Percentiles rank a stretch among this genome's conserved stretches.
phyloP scores from a whole-genome alignment of 495 filamentous ascomycete species.

The Filosporella fistucella region DNA sequence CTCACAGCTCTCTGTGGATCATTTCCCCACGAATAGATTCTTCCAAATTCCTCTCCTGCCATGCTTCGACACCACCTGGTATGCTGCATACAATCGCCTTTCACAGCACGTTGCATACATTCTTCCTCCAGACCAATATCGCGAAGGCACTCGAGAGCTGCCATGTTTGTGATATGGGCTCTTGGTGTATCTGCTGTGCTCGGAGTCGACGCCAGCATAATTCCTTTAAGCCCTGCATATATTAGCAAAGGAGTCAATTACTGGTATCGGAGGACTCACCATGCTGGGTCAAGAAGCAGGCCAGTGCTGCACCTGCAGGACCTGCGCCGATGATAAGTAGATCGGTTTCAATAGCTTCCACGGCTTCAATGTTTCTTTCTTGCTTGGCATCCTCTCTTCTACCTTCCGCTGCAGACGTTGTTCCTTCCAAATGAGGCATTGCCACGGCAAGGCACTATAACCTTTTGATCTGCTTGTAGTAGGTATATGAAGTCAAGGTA shows the following conservation, averaged over 20 bases:
- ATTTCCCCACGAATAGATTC: conserved; percentile 48
- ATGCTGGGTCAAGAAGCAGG: conserved; percentile 46
- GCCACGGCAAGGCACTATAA: too few relatives aligned
- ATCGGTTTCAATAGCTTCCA: too few relatives aligned
- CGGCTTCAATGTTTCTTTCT: not conserved
- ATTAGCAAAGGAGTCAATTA: not conserved
- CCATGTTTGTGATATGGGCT: conserved; percentile 52
- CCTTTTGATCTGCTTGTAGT: too few relatives aligned
- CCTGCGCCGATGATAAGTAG: conserved; percentile 48
- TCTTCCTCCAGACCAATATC: conserved; percentile 51
- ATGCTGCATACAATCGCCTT: conserved; percentile 38
- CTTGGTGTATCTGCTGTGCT: conserved; percentile 46
- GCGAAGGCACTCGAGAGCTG: conserved; percentile 54
- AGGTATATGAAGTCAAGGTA: too few relatives aligned
- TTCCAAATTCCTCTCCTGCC: conserved; percentile 49
- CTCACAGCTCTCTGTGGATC: conserved; percentile 37
- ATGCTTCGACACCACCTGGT: conserved; percentile 49
- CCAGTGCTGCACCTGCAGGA: conserved; percentile 48
- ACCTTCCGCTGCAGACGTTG: too few relatives aligned
- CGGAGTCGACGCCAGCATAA: conserved; percentile 39
- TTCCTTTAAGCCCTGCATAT: conserved; percentile 35
- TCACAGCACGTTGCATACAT: conserved; percentile 30
- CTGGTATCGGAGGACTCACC: conserved; percentile 22
- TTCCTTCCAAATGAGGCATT: too few relatives aligned
- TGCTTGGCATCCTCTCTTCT: too few relatives aligned